A percentile compares a stretch with the other conserved stretches of the same genome.
phyloP scores from a whole-genome alignment of 768 basidiomycete species.

The Mycena galericulata region DNA sequence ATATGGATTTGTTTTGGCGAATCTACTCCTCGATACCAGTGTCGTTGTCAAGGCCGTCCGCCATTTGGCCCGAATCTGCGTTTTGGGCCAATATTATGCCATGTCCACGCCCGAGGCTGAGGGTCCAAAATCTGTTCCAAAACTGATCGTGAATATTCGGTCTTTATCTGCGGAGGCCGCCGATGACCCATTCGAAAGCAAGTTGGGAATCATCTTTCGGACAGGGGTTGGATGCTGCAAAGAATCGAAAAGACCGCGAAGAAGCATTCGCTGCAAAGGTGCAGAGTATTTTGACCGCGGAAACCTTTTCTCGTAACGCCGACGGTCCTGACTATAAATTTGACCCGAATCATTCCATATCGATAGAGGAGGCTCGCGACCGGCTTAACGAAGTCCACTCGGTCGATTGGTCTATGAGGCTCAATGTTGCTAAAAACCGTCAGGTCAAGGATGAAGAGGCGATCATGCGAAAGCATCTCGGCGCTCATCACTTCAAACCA shows the following conservation, averaged over 20 bases:
- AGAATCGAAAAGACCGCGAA: slow-evolving; percentile 77
- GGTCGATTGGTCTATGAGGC: slow-evolving; percentile 76
- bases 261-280: slow-evolving; percentile 86
- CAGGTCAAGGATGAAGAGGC: slow-evolving; percentile 62
- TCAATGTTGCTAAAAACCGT: slow-evolving; percentile 59
- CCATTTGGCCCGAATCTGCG: slow-evolving; percentile 72
- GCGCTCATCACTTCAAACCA: slow-evolving; percentile 44
- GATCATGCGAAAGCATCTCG: slow-evolving; percentile 59
- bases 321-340: slow-evolving; percentile 70
- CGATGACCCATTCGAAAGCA: slow-evolving; percentile 88
- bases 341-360: slow-evolving; percentile 70
- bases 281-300: slow-evolving; percentile 65
- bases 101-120: slow-evolving; percentile 78
- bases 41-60: slow-evolving; percentile 79
- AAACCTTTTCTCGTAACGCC: slow-evolving; percentile 44
- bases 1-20: slow-evolving; percentile 78
- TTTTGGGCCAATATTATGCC: slow-evolving; percentile 61
- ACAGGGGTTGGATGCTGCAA: slow-evolving; percentile 80
- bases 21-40: slow-evolving; percentile 78
- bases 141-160: slow-evolving; percentile 68
- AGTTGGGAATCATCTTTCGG: slow-evolving; percentile 78
- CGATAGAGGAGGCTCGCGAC: slow-evolving; percentile 76
- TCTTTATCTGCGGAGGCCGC: slow-evolving; percentile 79
- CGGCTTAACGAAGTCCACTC: slow-evolving; percentile 79
- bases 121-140: slow-evolving; percentile 77